Evolutionary conservation across 495 filamentous ascomycete genomes (phyloP), one percentile per base, ranked within the genome.

Genomic region (Tuber melanosporum): DNA sequence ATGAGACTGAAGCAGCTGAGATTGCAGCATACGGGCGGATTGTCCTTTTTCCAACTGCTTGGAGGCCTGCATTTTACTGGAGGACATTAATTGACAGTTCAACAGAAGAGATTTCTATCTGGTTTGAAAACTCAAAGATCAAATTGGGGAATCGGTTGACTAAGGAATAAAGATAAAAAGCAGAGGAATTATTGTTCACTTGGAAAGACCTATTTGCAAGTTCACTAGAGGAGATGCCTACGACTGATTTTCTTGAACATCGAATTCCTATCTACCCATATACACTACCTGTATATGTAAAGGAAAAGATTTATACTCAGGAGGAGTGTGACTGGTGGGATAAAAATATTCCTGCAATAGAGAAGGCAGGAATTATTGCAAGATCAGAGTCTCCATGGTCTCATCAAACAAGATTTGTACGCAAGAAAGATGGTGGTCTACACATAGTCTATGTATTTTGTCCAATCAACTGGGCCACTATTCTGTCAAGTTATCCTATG

Each of bases 161-260:
- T 32, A 6, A 10, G 1, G 41, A 4, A 0, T 4, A 75, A 19
- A 20, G 71, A 22, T 17, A 3, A 4, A 0, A 49, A 19, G 69
- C 36, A 0, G 32, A 42, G 0, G 0, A 46, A 1, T 19, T 78
- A 3, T 20, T 78, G 0, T 78, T 76, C 32, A 78, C 77, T 0
- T 76, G 73, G 73, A 72, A 32, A 12, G 77, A 75, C 10, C n/a
- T 75, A 2, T 76, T 78, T 26, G 44, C 5, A 2, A 6, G 36
- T 4, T 36, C 75, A 22, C 43, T 74, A 5, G 44, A 36, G 1
- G 71, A 72, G 3, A 46, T 78, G 3, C 70, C 71, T 0, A 47
- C 46, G 0, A 72, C 66, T 1, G 70, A 76, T 3, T 32, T 78
- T 0, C 22, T 44, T 0, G 0, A 26, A 0, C 77, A 78, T 49